These are phyloP conservation scores for Byssoonygena ceratinophila DNA, from an alignment of 2,329 filamentous ascomycete genomes.

Conservation along the genomic window DNA sequence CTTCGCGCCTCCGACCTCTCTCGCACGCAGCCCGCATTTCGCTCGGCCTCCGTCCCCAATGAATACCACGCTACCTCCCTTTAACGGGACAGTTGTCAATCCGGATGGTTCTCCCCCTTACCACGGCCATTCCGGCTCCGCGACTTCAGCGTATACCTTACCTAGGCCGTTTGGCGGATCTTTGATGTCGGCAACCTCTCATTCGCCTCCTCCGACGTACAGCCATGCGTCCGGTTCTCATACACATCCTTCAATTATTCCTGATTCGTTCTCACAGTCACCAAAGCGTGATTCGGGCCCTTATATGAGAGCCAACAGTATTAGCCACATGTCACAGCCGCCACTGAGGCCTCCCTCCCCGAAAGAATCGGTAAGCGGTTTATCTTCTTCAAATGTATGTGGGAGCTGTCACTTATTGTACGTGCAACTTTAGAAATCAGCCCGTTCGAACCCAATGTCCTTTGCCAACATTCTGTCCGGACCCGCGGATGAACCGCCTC, in stretches of 20 bases:
- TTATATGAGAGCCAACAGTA: slow-evolving; percentile 24
- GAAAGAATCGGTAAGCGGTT: slow-evolving; percentile 31
- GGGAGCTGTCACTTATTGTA: slow-evolving; percentile 17
- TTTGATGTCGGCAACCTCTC: slow-evolving; percentile 27
- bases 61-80: slow-evolving; percentile 29
- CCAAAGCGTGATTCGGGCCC: slow-evolving; percentile 34
- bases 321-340: slow-evolving; percentile 26
- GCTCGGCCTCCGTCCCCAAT: slow-evolving; percentile 17
- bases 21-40: slow-evolving; percentile 18
- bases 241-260: slow-evolving; percentile 32
- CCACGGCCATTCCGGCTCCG: slow-evolving; percentile 26
- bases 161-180: slow-evolving; percentile 30
- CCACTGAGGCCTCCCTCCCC: slow-evolving; percentile 28
- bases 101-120: slow-evolving; percentile 30
- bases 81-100: slow-evolving; percentile 31
- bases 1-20: slow-evolving; percentile 17
- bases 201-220: slow-evolving; percentile 28
- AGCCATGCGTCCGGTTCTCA: slow-evolving; percentile 30
- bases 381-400: slow-evolving; percentile 1
- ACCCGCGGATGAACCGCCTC: slow-evolving; percentile 50
- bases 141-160: slow-evolving; percentile 26
- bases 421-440: slow-evolving; percentile 49
- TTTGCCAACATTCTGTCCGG: slow-evolving; percentile 89
- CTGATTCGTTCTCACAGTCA: slow-evolving; percentile 33
- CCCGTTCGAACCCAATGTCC: slow-evolving; percentile 81